Evolutionary conservation across 768 basidiomycete genomes (phyloP).

Genomic region (Naganishia vishniacii): DNA sequence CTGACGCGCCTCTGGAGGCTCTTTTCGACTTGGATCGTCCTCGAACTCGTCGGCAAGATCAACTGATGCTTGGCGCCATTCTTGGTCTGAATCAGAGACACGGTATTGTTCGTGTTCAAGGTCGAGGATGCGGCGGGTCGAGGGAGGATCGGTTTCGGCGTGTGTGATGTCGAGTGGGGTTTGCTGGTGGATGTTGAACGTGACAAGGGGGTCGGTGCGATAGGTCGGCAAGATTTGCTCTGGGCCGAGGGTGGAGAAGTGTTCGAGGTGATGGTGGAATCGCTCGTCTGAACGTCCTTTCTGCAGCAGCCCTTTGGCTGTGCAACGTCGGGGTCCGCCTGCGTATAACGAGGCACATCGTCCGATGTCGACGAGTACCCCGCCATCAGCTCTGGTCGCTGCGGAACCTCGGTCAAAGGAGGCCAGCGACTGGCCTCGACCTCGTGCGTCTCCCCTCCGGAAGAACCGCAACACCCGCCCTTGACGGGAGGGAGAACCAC

Average conservation of each 20-base stretch:
- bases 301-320: background rate
- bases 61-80: slow-evolving; percentile 14
- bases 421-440: background rate
- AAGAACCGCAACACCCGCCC: background rate
- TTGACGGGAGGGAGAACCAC: background rate
- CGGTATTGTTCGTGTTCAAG: background rate
- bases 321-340: too few relatives aligned
- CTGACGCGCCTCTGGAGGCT: slow-evolving; percentile 7
- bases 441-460: background rate
- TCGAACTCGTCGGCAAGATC: slow-evolving; percentile 8
- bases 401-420: background rate
- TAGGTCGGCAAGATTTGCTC: background rate
- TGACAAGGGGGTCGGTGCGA: background rate
- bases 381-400: background rate
- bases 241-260: too few relatives aligned
- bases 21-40: slow-evolving; percentile 15
- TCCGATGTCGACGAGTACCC: slow-evolving; percentile 1
- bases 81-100: slow-evolving; percentile 12
- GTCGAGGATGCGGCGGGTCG: background rate
- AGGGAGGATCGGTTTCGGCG: slow-evolving; percentile 4
- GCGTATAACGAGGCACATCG: too few relatives aligned
- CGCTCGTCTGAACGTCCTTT: too few relatives aligned
- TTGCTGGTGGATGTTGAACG: slow-evolving; percentile 2
- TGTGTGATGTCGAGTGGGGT: background rate
- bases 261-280: too few relatives aligned